Evolutionary conservation across 1,284 basidiomycete species (phyloP), one percentile per base, ranked within the genome.

Genomic region (Microbotryomycetes sp.): DNA sequence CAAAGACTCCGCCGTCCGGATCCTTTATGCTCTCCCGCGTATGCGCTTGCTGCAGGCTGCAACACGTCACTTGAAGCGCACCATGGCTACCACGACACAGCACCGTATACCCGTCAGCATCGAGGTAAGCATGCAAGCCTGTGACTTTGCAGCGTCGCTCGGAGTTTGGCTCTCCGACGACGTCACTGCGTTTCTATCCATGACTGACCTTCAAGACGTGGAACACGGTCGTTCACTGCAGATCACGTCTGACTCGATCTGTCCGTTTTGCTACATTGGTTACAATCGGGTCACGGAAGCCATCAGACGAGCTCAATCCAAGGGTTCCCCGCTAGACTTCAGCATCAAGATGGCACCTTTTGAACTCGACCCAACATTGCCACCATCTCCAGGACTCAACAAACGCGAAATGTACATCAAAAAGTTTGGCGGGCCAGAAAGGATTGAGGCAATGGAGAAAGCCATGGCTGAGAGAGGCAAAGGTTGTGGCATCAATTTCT

Each of bases 281-380:
- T 82, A 85, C 74, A 82, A 84, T 74, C 85, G 88, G 70, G 81
- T 90, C 59, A 77, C 84, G 54, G 79, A 80, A 49, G 87, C 88
- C 31, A 67, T 74, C 46, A 65, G 69, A 1, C 82, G 86, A 50
- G 77, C 81, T 1, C 80, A 82, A 57, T 84, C 81, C 72, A 77
- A 79, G 64, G 80, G 84, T 64, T 81, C 86, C 2, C 83, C 84
- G 4, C 70, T 88, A 51, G 58, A 66, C 28, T 87, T 90, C 77
- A 81, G 86, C 62, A 76, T 90, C 73, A 84, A 87, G 67, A 86
- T 86, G 74, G 78, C 86, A 65, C 88, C 88, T 0, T 90, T 85
- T 79, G 77, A 60, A 60, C 80, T 89, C 71, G 78, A 82, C 70
- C 63, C 80, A 32, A 77, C 78, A 54, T 77, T 83, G 50, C 76